A percentile compares a stretch with the other conserved stretches of the same genome.
These are phyloP conservation scores for Candida lessepsii DNA, from an alignment of 805 yeast species.

Conservation along the genomic window DNA sequence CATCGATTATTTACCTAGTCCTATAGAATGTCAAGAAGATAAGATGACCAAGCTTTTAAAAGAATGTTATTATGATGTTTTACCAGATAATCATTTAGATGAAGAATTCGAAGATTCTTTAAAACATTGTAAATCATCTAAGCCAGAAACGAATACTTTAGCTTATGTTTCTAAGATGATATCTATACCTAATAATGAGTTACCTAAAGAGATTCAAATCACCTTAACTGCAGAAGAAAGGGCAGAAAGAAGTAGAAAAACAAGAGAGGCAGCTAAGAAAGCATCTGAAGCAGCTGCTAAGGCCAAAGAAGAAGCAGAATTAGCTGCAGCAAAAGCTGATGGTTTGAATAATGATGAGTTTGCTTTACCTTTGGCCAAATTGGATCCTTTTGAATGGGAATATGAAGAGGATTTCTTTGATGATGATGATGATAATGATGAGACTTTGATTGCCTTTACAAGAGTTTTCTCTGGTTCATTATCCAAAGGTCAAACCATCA, in stretches of 20 bases:
- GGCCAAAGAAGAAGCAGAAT: conserved; percentile 19
- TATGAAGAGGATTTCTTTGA: conserved; percentile 50
- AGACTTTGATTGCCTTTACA: conserved; percentile 81
- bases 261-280: conserved; percentile 64
- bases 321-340: conserved; percentile 11
- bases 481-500: conserved; percentile 67
- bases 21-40: conserved; percentile 66
- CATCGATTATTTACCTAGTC: conserved; percentile 83
- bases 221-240: conserved; percentile 54
- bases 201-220: conserved; percentile 54
- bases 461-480: conserved; percentile 86
- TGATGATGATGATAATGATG: conserved; percentile 47
- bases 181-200: conserved; percentile 77
- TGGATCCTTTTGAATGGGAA: conserved; percentile 44
- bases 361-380: conserved; percentile 24
- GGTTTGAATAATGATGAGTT: conserved; percentile 22
- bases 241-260: conserved; percentile 58
- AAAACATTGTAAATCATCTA: conserved; percentile 62
- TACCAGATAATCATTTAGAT: conserved; percentile 48
- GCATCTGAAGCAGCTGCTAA: conserved; percentile 55
- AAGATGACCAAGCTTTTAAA: conserved; percentile 66
- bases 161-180: conserved; percentile 90
- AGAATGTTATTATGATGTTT: conserved; percentile 43
- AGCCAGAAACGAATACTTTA: conserved; percentile 46
- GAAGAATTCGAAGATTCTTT: conserved; percentile 52